Evolutionary conservation across 2,329 filamentous ascomycete genomes (phyloP).

Genomic region (Chaetomiaceae sp.): DNA sequence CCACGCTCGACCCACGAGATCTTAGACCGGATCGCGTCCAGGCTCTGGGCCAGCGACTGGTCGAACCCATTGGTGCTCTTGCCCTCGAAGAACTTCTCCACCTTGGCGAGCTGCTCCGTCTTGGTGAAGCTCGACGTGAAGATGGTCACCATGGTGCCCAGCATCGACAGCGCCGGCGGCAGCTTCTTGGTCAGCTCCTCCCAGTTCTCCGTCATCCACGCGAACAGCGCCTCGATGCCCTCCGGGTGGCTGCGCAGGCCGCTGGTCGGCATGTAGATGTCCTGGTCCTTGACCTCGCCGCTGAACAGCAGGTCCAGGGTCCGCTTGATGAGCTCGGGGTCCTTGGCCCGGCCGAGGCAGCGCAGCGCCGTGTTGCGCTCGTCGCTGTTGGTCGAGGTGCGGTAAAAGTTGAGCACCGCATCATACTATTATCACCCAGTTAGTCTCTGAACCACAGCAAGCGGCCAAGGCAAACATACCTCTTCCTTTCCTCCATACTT

Average conservation of each 20-base stretch:
- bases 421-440: slow-evolving; percentile 63
- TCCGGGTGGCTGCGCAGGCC: slow-evolving; percentile 72
- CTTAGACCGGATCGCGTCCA: slow-evolving; percentile 82
- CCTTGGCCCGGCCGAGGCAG: slow-evolving; percentile 71
- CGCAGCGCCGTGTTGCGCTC: slow-evolving; percentile 91
- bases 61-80: slow-evolving; percentile 85
- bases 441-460: slow-evolving; percentile 16
- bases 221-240: slow-evolving; percentile 76
- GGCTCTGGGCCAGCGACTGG: slow-evolving; percentile 81
- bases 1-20: slow-evolving; percentile 76
- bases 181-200: slow-evolving; percentile 75
- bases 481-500: slow-evolving; percentile 82
- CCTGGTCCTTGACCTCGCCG: slow-evolving; percentile 86
- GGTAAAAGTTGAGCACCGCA: slow-evolving; percentile 69
- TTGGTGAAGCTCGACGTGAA: slow-evolving; percentile 77
- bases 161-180: slow-evolving; percentile 80
- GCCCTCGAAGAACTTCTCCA: slow-evolving; percentile 74
- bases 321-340: slow-evolving; percentile 74
- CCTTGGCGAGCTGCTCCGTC: slow-evolving; percentile 67
- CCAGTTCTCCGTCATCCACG: slow-evolving; percentile 85
- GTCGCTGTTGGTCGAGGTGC: slow-evolving; percentile 69
- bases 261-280: slow-evolving; percentile 83
- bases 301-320: slow-evolving; percentile 72
- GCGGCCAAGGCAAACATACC: slow-evolving; percentile 39
- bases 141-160: slow-evolving; percentile 78